These are phyloP conservation scores for Adansonia grandidieri DNA, from an alignment of 441 rosid species.

Conservation along the genomic window DNA sequence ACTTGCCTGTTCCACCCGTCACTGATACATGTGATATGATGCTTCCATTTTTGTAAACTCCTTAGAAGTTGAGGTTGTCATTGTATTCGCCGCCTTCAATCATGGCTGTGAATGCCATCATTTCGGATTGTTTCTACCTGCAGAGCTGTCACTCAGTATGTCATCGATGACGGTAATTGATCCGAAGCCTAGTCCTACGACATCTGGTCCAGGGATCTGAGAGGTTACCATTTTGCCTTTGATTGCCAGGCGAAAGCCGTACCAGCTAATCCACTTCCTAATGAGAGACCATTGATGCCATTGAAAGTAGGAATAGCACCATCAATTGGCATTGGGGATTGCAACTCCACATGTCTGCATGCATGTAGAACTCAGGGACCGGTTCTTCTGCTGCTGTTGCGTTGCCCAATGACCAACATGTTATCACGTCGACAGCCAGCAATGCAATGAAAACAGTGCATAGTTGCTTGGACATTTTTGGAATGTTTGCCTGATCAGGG, in stretches of 20 bases:
- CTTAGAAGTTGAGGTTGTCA: constrained; percentile 86
- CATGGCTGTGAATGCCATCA: constrained; percentile 63
- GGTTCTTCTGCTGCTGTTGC: constrained; percentile 51
- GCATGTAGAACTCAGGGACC: constrained; percentile 76
- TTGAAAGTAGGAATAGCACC: constrained; percentile 83
- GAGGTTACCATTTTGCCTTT: constrained; percentile 42
- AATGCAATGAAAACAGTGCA: constrained; percentile 28
- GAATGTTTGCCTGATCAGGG: neutral
- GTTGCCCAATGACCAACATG: constrained; percentile 42
- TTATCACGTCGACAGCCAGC: constrained; percentile 11
- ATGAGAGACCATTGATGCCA: constrained; percentile 71
- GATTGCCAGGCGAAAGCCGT: constrained; percentile 58
- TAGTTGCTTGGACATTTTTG: constrained; percentile 48
- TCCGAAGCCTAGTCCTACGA: constrained; percentile 83
- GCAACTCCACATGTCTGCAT: constrained; percentile 61
- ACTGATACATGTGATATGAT: constrained; percentile 73
- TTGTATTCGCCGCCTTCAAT: constrained; percentile 21
- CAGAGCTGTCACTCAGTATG: constrained; percentile 67
- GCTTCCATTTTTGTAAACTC: constrained; percentile 68
- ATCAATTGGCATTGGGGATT: constrained; percentile 69
- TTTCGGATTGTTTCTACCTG: constrained; percentile 61
- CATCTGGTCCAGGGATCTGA: constrained; percentile 84
- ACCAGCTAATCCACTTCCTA: constrained; percentile 89
- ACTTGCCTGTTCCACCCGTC: constrained; percentile 84
- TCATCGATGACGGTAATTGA: constrained; percentile 88